Conservation (phyloP, 495 filamentous ascomycete species). For the Trichocladium uniseriatum region DNA sequence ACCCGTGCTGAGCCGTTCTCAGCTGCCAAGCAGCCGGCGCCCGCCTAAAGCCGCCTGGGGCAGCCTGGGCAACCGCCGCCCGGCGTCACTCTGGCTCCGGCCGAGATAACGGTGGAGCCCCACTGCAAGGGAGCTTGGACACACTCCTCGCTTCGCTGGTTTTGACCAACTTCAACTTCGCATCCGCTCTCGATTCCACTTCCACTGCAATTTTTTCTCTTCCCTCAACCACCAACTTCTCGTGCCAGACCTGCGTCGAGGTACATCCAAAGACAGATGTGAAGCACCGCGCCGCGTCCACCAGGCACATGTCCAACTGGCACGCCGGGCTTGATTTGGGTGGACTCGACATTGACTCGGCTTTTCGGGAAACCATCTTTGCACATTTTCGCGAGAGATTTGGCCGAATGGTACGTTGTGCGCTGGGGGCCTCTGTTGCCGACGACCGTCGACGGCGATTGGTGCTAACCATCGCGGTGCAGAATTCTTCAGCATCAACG, state of each 20-base stretch:
- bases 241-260: conserved; percentile 2
- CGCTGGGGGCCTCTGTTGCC: no score
- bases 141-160: conserved; percentile 3
- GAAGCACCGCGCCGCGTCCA: conserved; percentile 5
- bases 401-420: conserved; percentile 23
- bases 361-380: conserved; percentile 18
- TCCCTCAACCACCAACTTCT: not conserved
- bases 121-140: conserved; percentile 9
- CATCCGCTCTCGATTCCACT: conserved; percentile 8
- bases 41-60: no score
- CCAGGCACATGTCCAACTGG: conserved; percentile 24
- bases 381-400: conserved; percentile 15
- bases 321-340: conserved; percentile 9
- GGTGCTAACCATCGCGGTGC: conserved; percentile 13
- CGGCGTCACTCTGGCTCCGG: conserved; percentile 1
- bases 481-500: conserved; percentile 60
- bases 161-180: conserved; percentile 6
- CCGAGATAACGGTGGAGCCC: not conserved
- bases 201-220: conserved; percentile 2
- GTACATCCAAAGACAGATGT: conserved; percentile 18
- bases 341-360: conserved; percentile 13
- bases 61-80: not conserved
- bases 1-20: not conserved
- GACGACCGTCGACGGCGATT: not conserved
- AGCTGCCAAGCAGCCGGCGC: not conserved